These are phyloP conservation scores for rapeseed (Brassica napus) DNA, from an alignment of 345 rosid genomes.

Conservation along the genomic window Da-Ae NC_063451.1:35395001-35395500, in stretches of 20 bases:
- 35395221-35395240: slow-evolving; percentile 18
- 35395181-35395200: neutral
- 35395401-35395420: slow-evolving; percentile 43
- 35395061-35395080: neutral
- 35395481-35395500: slow-evolving; percentile 32
- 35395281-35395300: neutral
- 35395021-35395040: neutral
- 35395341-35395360: neutral
- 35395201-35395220: neutral
- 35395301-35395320: neutral
- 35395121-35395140: slow-evolving; percentile 21
- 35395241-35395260: slow-evolving; percentile 18
- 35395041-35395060: neutral
- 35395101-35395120: neutral
- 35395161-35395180: slow-evolving; percentile 22
- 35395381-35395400: slow-evolving; percentile 25
- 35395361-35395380: slow-evolving; percentile 29
- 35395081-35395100: neutral
- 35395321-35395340: neutral
- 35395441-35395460: slow-evolving; percentile 42
- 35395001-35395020: neutral
- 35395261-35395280: neutral
- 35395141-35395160: slow-evolving; percentile 14
- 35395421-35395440: slow-evolving; percentile 35
- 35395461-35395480: slow-evolving; percentile 35